A percentile compares a stretch with the other conserved stretches of the same genome.
phyloP scores from a whole-genome alignment of 2,329 filamentous ascomycete species.

The Aspergillus ustus region DNA sequence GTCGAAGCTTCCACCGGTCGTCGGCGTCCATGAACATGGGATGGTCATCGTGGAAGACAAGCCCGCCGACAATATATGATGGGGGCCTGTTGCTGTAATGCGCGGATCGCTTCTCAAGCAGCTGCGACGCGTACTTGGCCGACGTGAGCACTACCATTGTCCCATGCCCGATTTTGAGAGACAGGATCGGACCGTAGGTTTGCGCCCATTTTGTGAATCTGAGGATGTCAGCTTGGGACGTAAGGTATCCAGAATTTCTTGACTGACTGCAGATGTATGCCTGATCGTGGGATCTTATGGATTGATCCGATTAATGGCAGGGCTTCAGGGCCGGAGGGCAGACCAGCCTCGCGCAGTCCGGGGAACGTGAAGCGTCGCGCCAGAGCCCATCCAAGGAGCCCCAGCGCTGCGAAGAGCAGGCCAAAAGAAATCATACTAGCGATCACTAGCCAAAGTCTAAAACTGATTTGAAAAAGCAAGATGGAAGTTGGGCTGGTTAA shows the following conservation, averaged over 20 bases:
- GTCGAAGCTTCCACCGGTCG: conserved; percentile 50
- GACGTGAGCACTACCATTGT: conserved; percentile 50
- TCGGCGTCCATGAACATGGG: conserved; percentile 54
- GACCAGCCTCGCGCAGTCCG: background rate
- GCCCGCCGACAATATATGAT: conserved; percentile 46
- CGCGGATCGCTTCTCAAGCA: conserved; percentile 52
- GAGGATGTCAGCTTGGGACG: background rate
- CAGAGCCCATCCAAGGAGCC: background rate
- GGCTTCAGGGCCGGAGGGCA: background rate
- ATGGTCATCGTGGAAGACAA: conserved; percentile 55
- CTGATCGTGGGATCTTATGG: conserved; percentile 38
- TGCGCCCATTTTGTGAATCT: conserved; percentile 52
- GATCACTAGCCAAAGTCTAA: background rate
- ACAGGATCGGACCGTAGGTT: conserved; percentile 50
- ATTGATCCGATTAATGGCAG: too few species aligned
- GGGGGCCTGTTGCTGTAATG: conserved; percentile 51
- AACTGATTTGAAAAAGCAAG: too few species aligned
- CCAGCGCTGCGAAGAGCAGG: background rate
- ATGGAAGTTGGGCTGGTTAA: background rate
- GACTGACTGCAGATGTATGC: conserved; percentile 34
- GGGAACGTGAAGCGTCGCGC: background rate
- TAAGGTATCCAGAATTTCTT: background rate
- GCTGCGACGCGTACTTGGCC: conserved; percentile 46
- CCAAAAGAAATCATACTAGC: background rate
- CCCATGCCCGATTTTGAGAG: conserved; percentile 48